Conservation (phyloP, 208 protist genomes). For the Willaertia magna region DNA sequence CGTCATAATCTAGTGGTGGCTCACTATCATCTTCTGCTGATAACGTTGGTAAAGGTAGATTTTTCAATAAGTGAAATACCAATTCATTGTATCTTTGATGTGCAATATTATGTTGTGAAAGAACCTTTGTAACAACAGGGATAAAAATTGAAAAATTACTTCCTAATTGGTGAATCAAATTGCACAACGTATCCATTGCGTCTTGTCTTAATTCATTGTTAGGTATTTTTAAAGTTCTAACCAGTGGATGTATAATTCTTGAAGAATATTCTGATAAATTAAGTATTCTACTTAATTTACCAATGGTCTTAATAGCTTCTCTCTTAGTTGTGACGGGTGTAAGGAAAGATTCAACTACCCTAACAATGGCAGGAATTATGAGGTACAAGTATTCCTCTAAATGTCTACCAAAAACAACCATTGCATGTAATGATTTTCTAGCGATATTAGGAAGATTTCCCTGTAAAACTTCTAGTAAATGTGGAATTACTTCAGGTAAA, state of each 20-base stretch:
- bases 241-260: constrained; percentile 56
- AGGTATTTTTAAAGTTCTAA: constrained; percentile 29
- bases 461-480: constrained; percentile 39
- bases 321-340: constrained; percentile 16
- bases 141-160: constrained; percentile 63
- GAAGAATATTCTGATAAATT: constrained; percentile 45
- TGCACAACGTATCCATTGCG: constrained; percentile 45
- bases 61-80: not conserved
- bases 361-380: constrained; percentile 56
- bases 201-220: constrained; percentile 24
- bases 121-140: constrained; percentile 41
- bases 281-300: constrained; percentile 28
- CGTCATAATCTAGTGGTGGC: not conserved
- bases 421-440: constrained; percentile 38
- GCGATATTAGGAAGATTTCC: constrained; percentile 8
- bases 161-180: constrained; percentile 50
- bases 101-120: constrained; percentile 4
- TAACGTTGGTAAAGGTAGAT: not conserved
- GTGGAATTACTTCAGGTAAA: constrained; percentile 59
- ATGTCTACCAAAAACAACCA: constrained; percentile 52
- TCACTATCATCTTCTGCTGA: not conserved
- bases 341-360: constrained; percentile 22
- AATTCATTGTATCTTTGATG: constrained; percentile 10
- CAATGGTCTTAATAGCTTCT: constrained; percentile 40
- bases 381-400: constrained; percentile 77